Evolutionary conservation across 495 filamentous ascomycete species (phyloP), one percentile per base, ranked within the genome.

Genomic region (Cryomyces minteri): DNA sequence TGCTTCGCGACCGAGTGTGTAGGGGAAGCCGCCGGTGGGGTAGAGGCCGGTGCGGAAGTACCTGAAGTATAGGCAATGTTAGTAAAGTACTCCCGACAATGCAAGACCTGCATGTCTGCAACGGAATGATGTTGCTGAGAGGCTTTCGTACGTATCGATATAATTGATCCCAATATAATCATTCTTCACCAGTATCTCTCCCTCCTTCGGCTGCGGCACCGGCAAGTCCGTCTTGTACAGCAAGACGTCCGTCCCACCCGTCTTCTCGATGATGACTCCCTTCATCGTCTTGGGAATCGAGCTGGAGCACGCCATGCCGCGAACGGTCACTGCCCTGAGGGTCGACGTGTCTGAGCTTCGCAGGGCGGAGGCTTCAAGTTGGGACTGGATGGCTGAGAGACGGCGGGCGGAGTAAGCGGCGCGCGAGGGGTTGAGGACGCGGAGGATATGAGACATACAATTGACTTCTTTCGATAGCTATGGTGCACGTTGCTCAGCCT

Each of bases 31-130:
- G 14, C 82, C 67, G 4, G 77, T 63, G 0, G 72, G 68, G 66
- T 95, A 98, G 36, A 94, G 75, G 18, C 90, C 90, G 7, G 74
- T 79, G 52, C 88, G 85, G 76, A 88, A 93, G 62, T 96, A 94
- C 39, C 80, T 82, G 51, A 39, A 12, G 31, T 12, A 44, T 18
- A 32, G 32, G 38, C 49, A 51, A 48, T 38, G 48, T 30, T 44
- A 41, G 39, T 40, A 29, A 40, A 37, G 34, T 7, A 7, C 34
- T 37, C 7, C 34, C 14, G 33, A n/a, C 39, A 39, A 34, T 31
- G 40, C 39, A 5, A 39, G 40, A 40, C 34, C 43, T 32, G 40
- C 28, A 36, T 38, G 34, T 25, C 34, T 28, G 28, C 10, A 41
- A 7, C 36, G 43, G 54, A 10, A 41, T 32, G 25, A 39, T 29